Evolutionary conservation across 129 eudicot genomes (phyloP).

Genomic region (Arctium minus): DNA sequence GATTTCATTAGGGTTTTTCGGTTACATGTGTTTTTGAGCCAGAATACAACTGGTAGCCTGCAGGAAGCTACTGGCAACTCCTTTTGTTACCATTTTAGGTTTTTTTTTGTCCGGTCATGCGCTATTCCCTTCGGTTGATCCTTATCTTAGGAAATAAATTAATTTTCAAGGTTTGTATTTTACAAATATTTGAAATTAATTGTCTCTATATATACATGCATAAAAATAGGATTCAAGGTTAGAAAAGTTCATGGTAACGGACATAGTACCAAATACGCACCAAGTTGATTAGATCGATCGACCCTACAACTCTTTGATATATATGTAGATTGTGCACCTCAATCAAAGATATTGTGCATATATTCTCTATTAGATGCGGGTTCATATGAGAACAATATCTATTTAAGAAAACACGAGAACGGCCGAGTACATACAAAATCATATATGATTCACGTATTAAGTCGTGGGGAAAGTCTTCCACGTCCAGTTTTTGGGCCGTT

Average conservation of each 20-base stretch:
- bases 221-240: not conserved
- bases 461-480: too few relatives aligned
- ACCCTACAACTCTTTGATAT: not conserved
- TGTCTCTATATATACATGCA: not conserved
- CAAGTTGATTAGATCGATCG: not conserved
- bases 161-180: not conserved
- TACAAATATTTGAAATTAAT: not conserved
- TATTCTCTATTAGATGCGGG: not conserved
- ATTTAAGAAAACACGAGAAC: too few relatives aligned
- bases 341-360: not conserved
- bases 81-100: not conserved
- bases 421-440: too few relatives aligned
- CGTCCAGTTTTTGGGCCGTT: too few relatives aligned
- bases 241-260: not conserved
- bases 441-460: too few relatives aligned
- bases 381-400: too few relatives aligned
- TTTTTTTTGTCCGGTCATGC: constrained; percentile 8
- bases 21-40: constrained; percentile 20
- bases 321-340: not conserved
- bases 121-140: not conserved
- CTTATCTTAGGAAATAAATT: constrained; percentile 1
- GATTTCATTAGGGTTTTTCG: constrained; percentile 6
- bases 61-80: constrained; percentile 29
- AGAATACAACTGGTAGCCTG: constrained; percentile 26
- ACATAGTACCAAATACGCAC: not conserved